A percentile compares a stretch with the other conserved stretches of the same genome.
Conservation (phyloP, 108 stramenopile species). For the Skeletonema marinoi region DNA sequence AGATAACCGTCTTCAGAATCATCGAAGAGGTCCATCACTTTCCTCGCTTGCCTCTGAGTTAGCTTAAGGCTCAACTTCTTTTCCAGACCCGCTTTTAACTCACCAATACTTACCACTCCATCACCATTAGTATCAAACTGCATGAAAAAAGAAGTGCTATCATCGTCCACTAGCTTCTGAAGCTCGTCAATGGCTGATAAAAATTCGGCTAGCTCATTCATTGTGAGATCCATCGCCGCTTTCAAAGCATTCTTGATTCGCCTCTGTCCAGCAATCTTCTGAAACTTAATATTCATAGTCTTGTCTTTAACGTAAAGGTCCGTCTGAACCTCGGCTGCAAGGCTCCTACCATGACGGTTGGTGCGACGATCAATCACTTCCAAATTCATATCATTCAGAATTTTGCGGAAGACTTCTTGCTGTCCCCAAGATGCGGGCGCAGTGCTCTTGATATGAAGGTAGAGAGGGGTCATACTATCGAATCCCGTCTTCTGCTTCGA, state of each 20-base stretch:
- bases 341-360: too few relatives aligned
- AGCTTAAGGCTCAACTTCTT: neutral
- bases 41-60: neutral
- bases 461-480: too few relatives aligned
- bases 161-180: neutral
- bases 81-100: neutral
- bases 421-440: too few relatives aligned
- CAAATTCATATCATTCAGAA: too few relatives aligned
- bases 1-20: neutral
- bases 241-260: constrained; percentile 1
- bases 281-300: neutral
- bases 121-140: neutral
- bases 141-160: neutral
- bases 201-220: neutral
- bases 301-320: neutral
- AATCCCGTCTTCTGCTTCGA: too few relatives aligned
- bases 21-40: neutral
- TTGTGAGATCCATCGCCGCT: neutral
- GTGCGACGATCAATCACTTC: too few relatives aligned
- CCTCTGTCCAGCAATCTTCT: neutral
- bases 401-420: too few relatives aligned
- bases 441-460: too few relatives aligned
- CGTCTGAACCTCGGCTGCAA: too few relatives aligned
- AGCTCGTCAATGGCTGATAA: neutral
- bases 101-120: neutral